Evolutionary conservation across 768 basidiomycete genomes (phyloP), one percentile per base, ranked within the genome.

Genomic region (Leccinum boreale): DNA sequence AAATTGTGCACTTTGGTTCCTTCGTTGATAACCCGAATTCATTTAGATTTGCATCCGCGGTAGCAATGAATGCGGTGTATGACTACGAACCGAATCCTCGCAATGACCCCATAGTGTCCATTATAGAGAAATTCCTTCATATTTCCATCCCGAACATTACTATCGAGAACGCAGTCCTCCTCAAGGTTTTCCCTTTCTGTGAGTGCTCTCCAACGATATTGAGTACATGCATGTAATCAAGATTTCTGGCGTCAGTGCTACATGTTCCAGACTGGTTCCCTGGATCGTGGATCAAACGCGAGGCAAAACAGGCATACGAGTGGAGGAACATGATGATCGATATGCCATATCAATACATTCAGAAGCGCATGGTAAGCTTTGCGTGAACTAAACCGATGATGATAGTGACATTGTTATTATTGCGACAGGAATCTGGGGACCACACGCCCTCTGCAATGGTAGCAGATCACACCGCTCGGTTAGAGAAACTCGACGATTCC

Each of bases 41-140:
- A 29, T 21, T 5, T 1, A 75, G 76, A 31, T 62, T 69, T 31
- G 65, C 75, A 7, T 67, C 65, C 62, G 57, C 71, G 64, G 71
- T 77, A 44, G 61, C 65, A 1, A 54, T 67, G 45, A 53, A 50
- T n/a, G 26, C 14, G 6, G 46, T 60, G 5, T 61, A 62, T 23
- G 62, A 55, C n/a, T 29, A 29, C 9, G 28, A 29, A 3, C 28
- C 28, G 28, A 35, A 17, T n/a, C 36, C 36, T 39, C 36, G 36
- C 36, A 39, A 39, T 9, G 36, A 39, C 8, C 36, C 36, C 0
- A 45, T 21, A 14, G 44, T 45, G 44, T 45, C 44, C 0, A 23
- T 45, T 45, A 45, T 45, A 4, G 44, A 45, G 5, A 14, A 45
- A 11, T 45, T 45, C 21, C 44, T 45, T 23, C 19, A 45, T 19